phyloP scores from a whole-genome alignment of 345 rosid species.

The Pugionium dolabratum region DNA sequence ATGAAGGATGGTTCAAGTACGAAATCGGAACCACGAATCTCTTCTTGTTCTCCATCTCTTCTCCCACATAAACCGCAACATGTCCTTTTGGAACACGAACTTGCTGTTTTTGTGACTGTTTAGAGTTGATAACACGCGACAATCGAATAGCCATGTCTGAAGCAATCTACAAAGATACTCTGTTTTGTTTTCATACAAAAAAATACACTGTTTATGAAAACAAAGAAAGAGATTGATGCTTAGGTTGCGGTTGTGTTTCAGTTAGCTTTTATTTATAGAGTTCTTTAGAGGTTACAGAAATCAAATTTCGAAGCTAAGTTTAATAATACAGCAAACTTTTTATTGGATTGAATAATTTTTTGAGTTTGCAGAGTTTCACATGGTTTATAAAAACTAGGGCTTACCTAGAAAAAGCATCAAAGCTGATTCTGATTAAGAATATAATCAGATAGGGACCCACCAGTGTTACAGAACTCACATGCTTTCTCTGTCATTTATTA shows the following conservation, averaged over 20 bases:
- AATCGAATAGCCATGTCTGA: constrained; percentile 35
- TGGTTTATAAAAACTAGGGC: constrained; percentile 34
- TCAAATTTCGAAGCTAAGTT: too few relatives aligned
- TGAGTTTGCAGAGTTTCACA: constrained; percentile 36
- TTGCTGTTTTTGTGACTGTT: constrained; percentile 35
- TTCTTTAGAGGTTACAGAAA: constrained; percentile 12
- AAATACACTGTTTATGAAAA: too few relatives aligned
- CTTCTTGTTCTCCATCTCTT: constrained; percentile 45
- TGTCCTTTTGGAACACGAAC: constrained; percentile 51
- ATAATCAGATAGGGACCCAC: constrained; percentile 39
- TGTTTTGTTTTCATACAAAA: constrained; percentile 1
- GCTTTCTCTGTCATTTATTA: constrained; percentile 29
- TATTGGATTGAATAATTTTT: constrained; percentile 12
- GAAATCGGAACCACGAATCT: constrained; percentile 51
- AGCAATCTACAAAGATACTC: neutral
- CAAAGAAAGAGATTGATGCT: constrained; percentile 10
- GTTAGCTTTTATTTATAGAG: constrained; percentile 35
- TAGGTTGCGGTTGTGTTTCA: constrained; percentile 25
- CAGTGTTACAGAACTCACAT: constrained; percentile 33
- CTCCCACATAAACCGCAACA: constrained; percentile 53
- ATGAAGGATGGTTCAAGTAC: constrained; percentile 48
- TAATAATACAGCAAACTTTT: constrained; percentile 17
- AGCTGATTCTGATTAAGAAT: constrained; percentile 35
- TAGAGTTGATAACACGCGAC: constrained; percentile 39
- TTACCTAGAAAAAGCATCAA: constrained; percentile 38